These are phyloP conservation scores for Fusarium lateritium DNA, from an alignment of 2,329 filamentous ascomycete genomes.

Conservation along the genomic window DNA sequence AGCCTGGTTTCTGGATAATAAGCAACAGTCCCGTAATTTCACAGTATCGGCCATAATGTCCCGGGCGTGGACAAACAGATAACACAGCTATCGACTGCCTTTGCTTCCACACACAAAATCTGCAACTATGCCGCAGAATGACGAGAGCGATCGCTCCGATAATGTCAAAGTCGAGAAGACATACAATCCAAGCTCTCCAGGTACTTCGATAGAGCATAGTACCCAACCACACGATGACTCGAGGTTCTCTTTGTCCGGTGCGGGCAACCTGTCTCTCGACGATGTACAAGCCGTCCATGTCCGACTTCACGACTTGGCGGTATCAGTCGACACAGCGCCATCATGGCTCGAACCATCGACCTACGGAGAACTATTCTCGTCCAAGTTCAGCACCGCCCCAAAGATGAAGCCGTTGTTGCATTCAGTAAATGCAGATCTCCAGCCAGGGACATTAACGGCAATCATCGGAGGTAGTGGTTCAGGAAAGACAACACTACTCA, in stretches of 20 bases:
- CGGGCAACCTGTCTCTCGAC: slow-evolving; percentile 59
- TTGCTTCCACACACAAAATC: slow-evolving; percentile 7
- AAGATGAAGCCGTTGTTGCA: slow-evolving; percentile 70
- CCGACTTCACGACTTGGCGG: slow-evolving; percentile 66
- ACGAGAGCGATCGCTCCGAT: slow-evolving; percentile 1
- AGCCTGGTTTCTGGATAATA: slow-evolving; percentile 12
- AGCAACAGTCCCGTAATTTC: background rate
- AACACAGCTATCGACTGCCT: background rate
- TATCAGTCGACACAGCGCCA: slow-evolving; percentile 72
- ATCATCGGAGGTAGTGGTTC: slow-evolving; percentile 83
- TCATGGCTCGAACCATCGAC: slow-evolving; percentile 65
- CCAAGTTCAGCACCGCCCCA: slow-evolving; percentile 56
- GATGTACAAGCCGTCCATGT: slow-evolving; percentile 71
- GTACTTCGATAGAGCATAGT: slow-evolving; percentile 48
- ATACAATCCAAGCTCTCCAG: slow-evolving; percentile 53
- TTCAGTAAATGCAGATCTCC: slow-evolving; percentile 74
- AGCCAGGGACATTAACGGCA: slow-evolving; percentile 77
- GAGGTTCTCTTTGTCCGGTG: slow-evolving; percentile 53
- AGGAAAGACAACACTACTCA: slow-evolving; percentile 80
- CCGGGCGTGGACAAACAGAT: slow-evolving; percentile 35
- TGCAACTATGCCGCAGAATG: slow-evolving; percentile 33
- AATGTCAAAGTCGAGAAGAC: slow-evolving; percentile 51
- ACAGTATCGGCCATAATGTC: slow-evolving; percentile 26
- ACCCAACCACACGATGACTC: slow-evolving; percentile 23
- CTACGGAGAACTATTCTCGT: slow-evolving; percentile 59